Percentiles rank a stretch among this genome's conserved stretches.
Evolutionary conservation across 2,329 filamentous ascomycete species (phyloP).

Genomic region (Pleurostoma richardsiae): DNA sequence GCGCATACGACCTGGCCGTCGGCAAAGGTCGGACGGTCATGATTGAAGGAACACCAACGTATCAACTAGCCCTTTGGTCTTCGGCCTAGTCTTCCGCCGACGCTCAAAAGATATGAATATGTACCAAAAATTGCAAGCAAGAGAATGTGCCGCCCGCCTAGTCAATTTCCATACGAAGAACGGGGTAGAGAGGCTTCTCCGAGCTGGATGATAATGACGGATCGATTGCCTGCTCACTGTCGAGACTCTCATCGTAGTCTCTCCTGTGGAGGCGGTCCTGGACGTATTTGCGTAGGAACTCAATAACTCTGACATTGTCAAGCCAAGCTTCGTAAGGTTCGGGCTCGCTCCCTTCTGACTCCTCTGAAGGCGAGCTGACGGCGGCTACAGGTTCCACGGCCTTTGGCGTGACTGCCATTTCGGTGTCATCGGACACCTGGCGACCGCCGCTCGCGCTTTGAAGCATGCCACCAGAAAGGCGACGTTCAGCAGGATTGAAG

Average conservation of each 20-base stretch:
- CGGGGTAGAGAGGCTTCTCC: slow-evolving; percentile 27
- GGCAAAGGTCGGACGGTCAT: no score
- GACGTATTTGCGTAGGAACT: slow-evolving; percentile 55
- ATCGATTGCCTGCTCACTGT: slow-evolving; percentile 20
- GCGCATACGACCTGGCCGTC: no score
- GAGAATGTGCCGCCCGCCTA: neutral
- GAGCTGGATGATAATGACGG: slow-evolving; percentile 24
- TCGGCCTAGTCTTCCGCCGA: no score
- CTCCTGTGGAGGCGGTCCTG: slow-evolving; percentile 49
- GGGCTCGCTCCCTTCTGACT: slow-evolving; percentile 52
- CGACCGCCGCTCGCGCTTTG: slow-evolving; percentile 49
- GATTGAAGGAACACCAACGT: no score
- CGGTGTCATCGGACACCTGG: slow-evolving; percentile 30
- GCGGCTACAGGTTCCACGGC: slow-evolving; percentile 33
- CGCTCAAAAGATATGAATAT: no score
- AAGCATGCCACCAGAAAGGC: slow-evolving; percentile 62
- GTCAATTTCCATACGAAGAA: slow-evolving; percentile 17
- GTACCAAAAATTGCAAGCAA: no score
- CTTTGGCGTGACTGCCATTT: slow-evolving; percentile 38
- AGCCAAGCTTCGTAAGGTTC: slow-evolving; percentile 62
- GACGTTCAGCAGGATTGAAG: slow-evolving; percentile 58
- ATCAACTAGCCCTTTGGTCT: no score
- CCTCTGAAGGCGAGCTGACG: slow-evolving; percentile 49
- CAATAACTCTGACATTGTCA: slow-evolving; percentile 61
- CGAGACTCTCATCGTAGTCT: slow-evolving; percentile 41